Evolutionary conservation across 2,329 filamentous ascomycete genomes (phyloP).

Genomic region (Colletotrichum viniferum): DNA sequence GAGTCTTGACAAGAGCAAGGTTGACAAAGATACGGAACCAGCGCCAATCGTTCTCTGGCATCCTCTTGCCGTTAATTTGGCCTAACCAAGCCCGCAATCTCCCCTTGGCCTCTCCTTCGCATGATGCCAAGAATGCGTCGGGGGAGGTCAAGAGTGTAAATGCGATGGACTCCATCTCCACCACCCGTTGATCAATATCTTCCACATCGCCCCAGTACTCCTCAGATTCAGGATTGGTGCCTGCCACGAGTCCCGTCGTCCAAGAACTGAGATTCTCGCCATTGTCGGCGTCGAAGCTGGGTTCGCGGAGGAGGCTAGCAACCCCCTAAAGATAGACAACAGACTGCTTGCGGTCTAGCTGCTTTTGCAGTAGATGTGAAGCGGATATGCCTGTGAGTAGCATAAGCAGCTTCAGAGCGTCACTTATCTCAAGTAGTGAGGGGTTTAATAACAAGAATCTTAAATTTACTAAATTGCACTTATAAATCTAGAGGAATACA

Average conservation of each 20-base stretch:
- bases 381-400: accelerated
- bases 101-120: constrained; percentile 25
- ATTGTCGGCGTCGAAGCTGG: background rate
- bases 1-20: constrained; percentile 40
- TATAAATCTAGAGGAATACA: background rate
- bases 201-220: constrained; percentile 46
- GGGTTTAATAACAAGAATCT: background rate
- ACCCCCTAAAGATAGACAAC: constrained; percentile 22
- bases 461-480: background rate
- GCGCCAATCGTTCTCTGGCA: constrained; percentile 48
- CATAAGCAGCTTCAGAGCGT: background rate
- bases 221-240: constrained; percentile 24
- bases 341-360: background rate
- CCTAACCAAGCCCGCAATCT: constrained; percentile 39
- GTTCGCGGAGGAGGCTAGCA: constrained; percentile 42
- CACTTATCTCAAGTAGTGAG: background rate
- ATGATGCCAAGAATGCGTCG: constrained; percentile 30
- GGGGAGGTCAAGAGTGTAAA: constrained; percentile 45
- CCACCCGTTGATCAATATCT: constrained; percentile 48
- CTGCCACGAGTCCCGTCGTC: constrained; percentile 22
- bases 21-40: constrained; percentile 51
- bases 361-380: background rate
- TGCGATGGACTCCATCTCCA: constrained; percentile 49
- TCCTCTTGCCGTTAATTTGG: constrained; percentile 41
- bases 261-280: constrained; percentile 21